Percentiles rank a stretch among this genome's conserved stretches.
Conservation (phyloP, 78 protist genomes). For the slime mould (Dictyostelium discoideum) region DNA sequence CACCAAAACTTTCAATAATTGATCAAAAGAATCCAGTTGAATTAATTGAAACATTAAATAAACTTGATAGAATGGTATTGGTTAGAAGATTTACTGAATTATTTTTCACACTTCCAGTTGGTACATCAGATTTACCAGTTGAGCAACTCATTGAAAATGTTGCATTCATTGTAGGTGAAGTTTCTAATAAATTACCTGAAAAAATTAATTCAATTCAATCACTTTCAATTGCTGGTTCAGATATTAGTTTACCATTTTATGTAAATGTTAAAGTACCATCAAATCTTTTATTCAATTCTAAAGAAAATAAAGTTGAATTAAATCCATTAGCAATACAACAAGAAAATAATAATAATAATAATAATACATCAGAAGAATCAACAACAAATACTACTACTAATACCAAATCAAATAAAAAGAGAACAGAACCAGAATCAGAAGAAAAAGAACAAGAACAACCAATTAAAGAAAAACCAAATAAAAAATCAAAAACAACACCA, state of each 20-base stretch:
- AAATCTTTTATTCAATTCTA: background rate
- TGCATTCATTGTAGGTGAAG: background rate
- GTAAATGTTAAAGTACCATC: background rate
- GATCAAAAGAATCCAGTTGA: background rate
- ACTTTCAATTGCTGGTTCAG: background rate
- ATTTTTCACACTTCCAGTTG: background rate
- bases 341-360: background rate
- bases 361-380: background rate
- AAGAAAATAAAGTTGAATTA: background rate
- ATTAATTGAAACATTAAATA: background rate
- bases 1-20: background rate
- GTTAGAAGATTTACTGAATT: background rate
- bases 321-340: background rate
- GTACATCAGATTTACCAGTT: background rate
- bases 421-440: background rate
- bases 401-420: background rate
- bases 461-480: background rate
- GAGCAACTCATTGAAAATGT: conserved; percentile 2
- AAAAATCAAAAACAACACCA: conserved; percentile 2
- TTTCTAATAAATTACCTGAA: background rate
- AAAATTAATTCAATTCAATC: background rate
- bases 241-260: background rate
- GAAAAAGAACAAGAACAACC: background rate
- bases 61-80: background rate
- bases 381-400: background rate